These are phyloP conservation scores for Glycine tomentella DNA, from an alignment of 306 rosid genomes.

Conservation along the genomic window DNA sequence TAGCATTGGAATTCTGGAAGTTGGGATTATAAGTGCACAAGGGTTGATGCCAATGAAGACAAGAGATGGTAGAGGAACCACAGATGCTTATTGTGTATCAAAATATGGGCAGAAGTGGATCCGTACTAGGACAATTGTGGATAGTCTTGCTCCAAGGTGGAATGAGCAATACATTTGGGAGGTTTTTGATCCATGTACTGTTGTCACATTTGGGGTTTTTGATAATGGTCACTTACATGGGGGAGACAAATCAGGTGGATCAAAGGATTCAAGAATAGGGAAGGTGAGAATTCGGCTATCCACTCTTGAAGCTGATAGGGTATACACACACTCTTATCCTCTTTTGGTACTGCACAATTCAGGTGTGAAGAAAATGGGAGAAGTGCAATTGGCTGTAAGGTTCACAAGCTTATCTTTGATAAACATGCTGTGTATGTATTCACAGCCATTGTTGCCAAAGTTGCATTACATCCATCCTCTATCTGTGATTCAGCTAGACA, in stretches of 20 bases:
- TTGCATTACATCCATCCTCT: slow-evolving; percentile 84
- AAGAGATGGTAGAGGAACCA: slow-evolving; percentile 68
- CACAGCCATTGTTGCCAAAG: slow-evolving; percentile 82
- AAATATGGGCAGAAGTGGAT: slow-evolving; percentile 90
- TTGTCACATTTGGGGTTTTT: slow-evolving; percentile 73
- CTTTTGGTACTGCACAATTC: slow-evolving; percentile 68
- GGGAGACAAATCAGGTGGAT: slow-evolving; percentile 54
- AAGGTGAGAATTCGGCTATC: slow-evolving; percentile 82
- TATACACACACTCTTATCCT: slow-evolving; percentile 84
- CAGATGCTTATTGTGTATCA: slow-evolving; percentile 82
- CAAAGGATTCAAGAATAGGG: slow-evolving; percentile 78
- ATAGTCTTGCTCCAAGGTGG: slow-evolving; percentile 72
- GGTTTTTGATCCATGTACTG: slow-evolving; percentile 85
- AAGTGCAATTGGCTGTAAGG: slow-evolving; percentile 81
- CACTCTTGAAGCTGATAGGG: slow-evolving; percentile 77
- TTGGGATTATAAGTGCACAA: slow-evolving; percentile 74
- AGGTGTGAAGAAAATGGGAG: slow-evolving; percentile 88
- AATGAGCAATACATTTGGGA: slow-evolving; percentile 93
- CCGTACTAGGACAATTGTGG: slow-evolving; percentile 76
- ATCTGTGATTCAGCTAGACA: slow-evolving; percentile 68
- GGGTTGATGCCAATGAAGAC: slow-evolving; percentile 77
- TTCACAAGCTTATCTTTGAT: slow-evolving; percentile 73
- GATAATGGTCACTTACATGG: slow-evolving; percentile 77
- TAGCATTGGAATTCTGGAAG: slow-evolving; percentile 74
- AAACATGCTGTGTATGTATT: slow-evolving; percentile 69